Percentiles rank a stretch among this genome's conserved stretches.
Evolutionary conservation across 2,329 filamentous ascomycete species (phyloP).

Genomic region (Fusarium tanahbumbuense): DNA sequence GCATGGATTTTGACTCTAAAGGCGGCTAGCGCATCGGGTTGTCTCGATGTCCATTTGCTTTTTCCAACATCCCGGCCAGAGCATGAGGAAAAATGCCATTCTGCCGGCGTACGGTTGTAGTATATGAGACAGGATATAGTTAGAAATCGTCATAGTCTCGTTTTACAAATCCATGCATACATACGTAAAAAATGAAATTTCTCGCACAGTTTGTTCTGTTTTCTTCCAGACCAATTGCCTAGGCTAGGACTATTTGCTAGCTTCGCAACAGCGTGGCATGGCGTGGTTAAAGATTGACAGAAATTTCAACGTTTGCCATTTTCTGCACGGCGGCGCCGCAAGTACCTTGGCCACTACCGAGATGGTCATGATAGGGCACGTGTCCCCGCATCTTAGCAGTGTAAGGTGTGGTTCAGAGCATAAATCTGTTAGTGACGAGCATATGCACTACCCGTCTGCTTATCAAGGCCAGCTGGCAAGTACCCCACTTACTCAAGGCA

Average conservation of each 20-base stretch:
- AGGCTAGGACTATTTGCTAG: constrained; percentile 30
- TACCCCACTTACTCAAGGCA: constrained; percentile 26
- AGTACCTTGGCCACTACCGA: constrained; percentile 37
- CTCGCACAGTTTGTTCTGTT: constrained; percentile 28
- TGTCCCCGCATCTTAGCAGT: constrained; percentile 23
- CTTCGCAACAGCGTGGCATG: constrained; percentile 32
- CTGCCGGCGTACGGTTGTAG: background rate
- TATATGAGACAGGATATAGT: constrained; percentile 25
- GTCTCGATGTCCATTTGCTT: constrained; percentile 34
- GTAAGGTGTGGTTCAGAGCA: background rate
- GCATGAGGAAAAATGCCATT: constrained; percentile 4
- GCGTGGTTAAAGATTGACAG: constrained; percentile 22
- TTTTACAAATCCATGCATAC: background rate
- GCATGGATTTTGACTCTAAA: constrained; percentile 7
- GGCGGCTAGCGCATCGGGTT: constrained; percentile 6
- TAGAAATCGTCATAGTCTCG: constrained; percentile 7
- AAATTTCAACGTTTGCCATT: constrained; percentile 40
- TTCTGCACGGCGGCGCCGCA: constrained; percentile 29
- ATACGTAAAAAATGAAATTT: background rate
- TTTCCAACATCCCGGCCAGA: constrained; percentile 18
- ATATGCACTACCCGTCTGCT: background rate
- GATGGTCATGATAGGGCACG: constrained; percentile 39
- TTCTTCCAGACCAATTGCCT: constrained; percentile 9
- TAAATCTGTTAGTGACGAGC: constrained; percentile 32
- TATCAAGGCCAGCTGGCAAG: constrained; percentile 31